Conservation (phyloP, 345 rosid species). For the Moricandia arvensis region DNA sequence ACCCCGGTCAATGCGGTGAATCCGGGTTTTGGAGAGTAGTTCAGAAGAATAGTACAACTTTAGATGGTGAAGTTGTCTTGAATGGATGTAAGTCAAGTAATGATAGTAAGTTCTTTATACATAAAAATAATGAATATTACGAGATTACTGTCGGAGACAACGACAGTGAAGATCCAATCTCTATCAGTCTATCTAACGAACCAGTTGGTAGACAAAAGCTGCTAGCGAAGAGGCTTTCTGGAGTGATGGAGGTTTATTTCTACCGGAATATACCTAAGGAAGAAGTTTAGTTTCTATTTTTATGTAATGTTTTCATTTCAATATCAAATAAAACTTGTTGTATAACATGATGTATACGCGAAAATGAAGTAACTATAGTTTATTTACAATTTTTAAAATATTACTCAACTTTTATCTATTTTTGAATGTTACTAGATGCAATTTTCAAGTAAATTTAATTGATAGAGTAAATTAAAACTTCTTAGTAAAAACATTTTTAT, state of each 20-base stretch:
- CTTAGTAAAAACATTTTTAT: background rate
- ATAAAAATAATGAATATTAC: background rate
- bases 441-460: background rate
- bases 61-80: background rate
- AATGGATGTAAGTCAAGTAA: background rate
- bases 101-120: background rate
- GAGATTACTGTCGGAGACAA: background rate
- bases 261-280: background rate
- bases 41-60: background rate
- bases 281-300: background rate
- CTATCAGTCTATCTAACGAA: background rate
- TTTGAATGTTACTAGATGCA: background rate
- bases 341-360: background rate
- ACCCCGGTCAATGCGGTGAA: background rate
- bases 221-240: background rate
- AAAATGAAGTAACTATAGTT: background rate
- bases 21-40: background rate
- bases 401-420: background rate
- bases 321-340: background rate
- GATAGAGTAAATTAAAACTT: background rate
- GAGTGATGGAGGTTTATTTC: conserved; percentile 2
- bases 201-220: background rate
- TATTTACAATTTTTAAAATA: background rate
- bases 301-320: background rate
- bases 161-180: background rate